Evolutionary conservation across 345 rosid genomes (phyloP).

Genomic region (Isatis tinctoria): DNA sequence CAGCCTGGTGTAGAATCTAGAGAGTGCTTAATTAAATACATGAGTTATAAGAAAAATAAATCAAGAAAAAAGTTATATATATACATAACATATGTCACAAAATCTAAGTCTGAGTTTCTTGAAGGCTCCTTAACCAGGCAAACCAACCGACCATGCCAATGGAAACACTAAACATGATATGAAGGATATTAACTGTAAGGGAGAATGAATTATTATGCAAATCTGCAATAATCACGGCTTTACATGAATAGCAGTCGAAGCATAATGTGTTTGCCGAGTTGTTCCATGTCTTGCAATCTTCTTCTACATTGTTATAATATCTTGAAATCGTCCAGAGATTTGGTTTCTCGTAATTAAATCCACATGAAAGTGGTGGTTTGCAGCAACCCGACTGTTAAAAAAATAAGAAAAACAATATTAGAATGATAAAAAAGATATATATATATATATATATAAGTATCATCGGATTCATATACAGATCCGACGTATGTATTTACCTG

Average conservation of each 20-base stretch:
- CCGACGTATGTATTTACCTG: constrained; percentile 14
- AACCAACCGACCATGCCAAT: constrained; percentile 16
- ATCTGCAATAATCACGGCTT: constrained; percentile 29
- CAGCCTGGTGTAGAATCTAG: background rate
- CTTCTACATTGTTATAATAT: constrained; percentile 14
- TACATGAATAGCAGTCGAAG: constrained; percentile 31
- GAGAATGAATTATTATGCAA: constrained; percentile 9
- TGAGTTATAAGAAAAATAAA: background rate
- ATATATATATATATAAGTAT: background rate
- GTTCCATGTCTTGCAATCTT: constrained; percentile 26
- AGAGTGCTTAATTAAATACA: background rate
- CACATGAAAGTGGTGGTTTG: constrained; percentile 38
- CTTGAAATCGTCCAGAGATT: constrained; percentile 9
- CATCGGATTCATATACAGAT: background rate
- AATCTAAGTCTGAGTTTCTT: constrained; percentile 4
- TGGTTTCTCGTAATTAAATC: constrained; percentile 22
- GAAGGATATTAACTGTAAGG: background rate
- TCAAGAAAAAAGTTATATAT: background rate
- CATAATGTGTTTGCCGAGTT: constrained; percentile 13
- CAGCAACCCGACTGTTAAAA: constrained; percentile 28
- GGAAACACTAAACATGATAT: constrained; percentile 11
- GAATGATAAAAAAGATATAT: no score
- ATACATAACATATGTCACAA: background rate
- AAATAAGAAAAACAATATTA: background rate
- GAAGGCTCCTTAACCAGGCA: constrained; percentile 19